Evolutionary conservation across 106 monocot genomes (phyloP).

Genomic region (Phalaenopsis aphrodite): DNA sequence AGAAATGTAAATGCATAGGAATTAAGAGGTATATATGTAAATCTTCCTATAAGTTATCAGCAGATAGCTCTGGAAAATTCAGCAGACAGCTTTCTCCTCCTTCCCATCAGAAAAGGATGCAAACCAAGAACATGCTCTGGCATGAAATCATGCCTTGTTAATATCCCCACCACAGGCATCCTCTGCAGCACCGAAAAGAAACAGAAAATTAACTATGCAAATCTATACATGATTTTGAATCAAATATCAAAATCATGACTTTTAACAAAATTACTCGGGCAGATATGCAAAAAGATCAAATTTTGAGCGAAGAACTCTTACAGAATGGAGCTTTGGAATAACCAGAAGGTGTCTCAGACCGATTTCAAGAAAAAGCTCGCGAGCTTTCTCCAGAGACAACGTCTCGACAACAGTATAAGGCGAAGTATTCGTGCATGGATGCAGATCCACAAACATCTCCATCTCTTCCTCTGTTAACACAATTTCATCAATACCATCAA

Average conservation of each 20-base stretch:
- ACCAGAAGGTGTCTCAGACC: constrained; percentile 43
- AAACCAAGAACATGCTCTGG: constrained; percentile 45
- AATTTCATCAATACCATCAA: constrained; percentile 28
- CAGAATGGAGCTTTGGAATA: constrained; percentile 31
- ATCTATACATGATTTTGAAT: not conserved
- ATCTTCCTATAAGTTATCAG: not conserved
- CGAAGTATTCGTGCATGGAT: constrained; percentile 41
- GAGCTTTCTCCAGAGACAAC: constrained; percentile 44
- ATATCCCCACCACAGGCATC: constrained; percentile 45
- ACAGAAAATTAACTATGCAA: not conserved
- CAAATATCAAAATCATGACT: not conserved
- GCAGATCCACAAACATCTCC: constrained; percentile 43
- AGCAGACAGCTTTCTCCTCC: constrained; percentile 28
- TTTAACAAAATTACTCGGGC: not conserved
- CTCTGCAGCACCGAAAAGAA: constrained; percentile 23
- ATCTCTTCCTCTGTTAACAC: constrained; percentile 26
- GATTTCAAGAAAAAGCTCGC: constrained; percentile 30
- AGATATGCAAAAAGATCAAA: not conserved
- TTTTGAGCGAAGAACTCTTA: constrained; percentile 11
- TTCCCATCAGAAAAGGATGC: constrained; percentile 29
- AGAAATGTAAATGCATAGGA: too few species aligned
- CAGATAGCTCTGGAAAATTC: constrained; percentile 9
- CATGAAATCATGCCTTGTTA: constrained; percentile 60
- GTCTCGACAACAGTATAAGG: constrained; percentile 42
- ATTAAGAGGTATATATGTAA: too few species aligned